Conservation (phyloP, 306 rosid species). For the Dalbergia cultrata region DNA sequence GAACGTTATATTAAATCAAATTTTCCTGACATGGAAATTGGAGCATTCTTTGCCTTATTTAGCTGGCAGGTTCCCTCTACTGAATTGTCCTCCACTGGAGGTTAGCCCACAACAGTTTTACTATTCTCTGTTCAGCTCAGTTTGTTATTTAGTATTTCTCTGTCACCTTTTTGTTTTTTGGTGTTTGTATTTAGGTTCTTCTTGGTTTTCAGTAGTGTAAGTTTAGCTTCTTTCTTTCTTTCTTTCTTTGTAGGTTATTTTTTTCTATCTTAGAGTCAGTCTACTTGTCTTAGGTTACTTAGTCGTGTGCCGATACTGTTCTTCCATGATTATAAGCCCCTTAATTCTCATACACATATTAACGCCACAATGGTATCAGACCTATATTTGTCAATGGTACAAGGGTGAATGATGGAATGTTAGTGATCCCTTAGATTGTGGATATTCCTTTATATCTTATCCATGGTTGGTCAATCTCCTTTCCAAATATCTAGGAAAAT, state of each 20-base stretch:
- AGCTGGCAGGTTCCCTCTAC: constrained; percentile 70
- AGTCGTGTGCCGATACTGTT: neutral
- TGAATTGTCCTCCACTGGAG: constrained; percentile 46
- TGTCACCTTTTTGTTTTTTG: neutral
- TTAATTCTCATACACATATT: neutral
- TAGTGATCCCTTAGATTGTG: neutral
- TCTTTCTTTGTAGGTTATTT: neutral
- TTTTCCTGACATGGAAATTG: constrained; percentile 56
- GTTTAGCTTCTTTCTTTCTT: neutral
- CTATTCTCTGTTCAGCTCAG: neutral
- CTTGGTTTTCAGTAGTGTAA: neutral
- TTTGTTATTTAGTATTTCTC: neutral
- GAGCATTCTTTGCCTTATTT: constrained; percentile 66
- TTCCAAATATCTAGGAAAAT: neutral
- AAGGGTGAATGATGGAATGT: neutral
- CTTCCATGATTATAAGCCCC: neutral
- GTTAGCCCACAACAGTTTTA: constrained; percentile 46
- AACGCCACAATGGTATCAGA: neutral
- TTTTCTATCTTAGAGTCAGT: neutral
- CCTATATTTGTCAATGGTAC: constrained; percentile 8
- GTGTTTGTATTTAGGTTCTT: neutral
- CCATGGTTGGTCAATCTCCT: neutral
- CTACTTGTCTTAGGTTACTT: neutral
- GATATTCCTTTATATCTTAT: constrained; percentile 12
- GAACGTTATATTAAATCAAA: constrained; percentile 52